Evolutionary conservation across 2,329 filamentous ascomycete genomes (phyloP).

Genomic region (Clonostachys rhizophaga): DNA sequence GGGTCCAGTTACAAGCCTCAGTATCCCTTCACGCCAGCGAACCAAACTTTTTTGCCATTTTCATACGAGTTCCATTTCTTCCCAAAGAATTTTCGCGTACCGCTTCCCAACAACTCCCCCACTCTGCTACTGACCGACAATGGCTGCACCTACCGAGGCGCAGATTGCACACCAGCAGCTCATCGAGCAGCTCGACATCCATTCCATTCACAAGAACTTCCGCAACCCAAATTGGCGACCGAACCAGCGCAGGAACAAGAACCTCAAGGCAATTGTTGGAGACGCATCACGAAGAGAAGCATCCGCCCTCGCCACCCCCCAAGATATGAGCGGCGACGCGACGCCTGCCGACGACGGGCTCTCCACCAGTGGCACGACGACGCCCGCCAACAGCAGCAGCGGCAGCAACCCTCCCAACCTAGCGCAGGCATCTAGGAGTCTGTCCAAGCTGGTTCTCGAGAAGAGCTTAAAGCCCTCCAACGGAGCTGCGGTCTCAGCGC

Average conservation of each 20-base stretch:
- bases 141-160: constrained; percentile 64
- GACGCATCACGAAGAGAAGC: constrained; percentile 86
- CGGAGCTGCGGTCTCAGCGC: constrained; percentile 36
- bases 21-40: too few species aligned
- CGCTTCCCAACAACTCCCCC: too few species aligned
- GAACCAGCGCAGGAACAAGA: constrained; percentile 95
- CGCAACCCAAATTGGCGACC: constrained; percentile 89
- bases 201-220: constrained; percentile 81
- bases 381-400: constrained; percentile 38
- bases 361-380: constrained; percentile 54
- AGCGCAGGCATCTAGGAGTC: constrained; percentile 80
- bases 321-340: constrained; percentile 69
- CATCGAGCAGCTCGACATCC: constrained; percentile 88
- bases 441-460: constrained; percentile 85
- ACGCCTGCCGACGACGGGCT: constrained; percentile 55
- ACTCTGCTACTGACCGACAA: constrained; percentile 28
- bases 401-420: constrained; percentile 59
- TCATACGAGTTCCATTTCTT: too few species aligned
- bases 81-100: too few species aligned
- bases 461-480: constrained; percentile 55
- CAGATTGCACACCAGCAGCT: constrained; percentile 80
- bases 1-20: too few species aligned
- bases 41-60: too few species aligned
- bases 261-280: constrained; percentile 91
- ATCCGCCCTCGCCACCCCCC: constrained; percentile 75